Base-by-base conservation (phyloP, 2,329 filamentous ascomycete species). In the Xylaria sp. region DNA sequence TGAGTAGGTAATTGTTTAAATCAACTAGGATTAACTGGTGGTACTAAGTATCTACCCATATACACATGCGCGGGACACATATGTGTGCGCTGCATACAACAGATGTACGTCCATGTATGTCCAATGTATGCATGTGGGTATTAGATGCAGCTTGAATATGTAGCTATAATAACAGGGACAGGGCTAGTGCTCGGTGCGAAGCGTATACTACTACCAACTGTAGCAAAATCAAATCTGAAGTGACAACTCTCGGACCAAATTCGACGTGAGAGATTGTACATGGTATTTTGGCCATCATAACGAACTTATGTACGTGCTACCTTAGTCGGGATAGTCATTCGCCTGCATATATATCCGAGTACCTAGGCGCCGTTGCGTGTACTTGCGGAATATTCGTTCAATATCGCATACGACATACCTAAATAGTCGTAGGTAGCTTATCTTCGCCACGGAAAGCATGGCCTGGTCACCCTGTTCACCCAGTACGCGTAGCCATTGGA, bases 1-100 rank as follows among this genome's bases (percentile, higher is more conserved):
- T 66, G 69, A 63, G 57, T 70, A 65, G 67, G 70, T 53, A 73
- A 67, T 70, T 58, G 40, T 56, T 44, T 11, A 33, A n/a, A 57
- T 56, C 33, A 36, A 11, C 28, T 36, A 33, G 28, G 23, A 17
- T 17, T 11, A 33, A 17, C 6, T 49, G 42, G 57, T 36, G 42
- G 57, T 36, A 28, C 31, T 23, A 13, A 23, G 58, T 38, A 28
- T 51, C 31, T 53, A 9, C 31, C 11, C 10, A 33, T 33, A 7
- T 33, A 60, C 58, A 38, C 44, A 49, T 49, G 42, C 48, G 59
- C 59, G 59, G 59, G 59, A 62, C 48, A 62, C 13, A 49, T 51
- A 17, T 28, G 42, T 59, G 56, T n/a, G 31, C 20, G 31, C 26
- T 49, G 58, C 44, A 60, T 60, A 23, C 42, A 49, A 49, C 33